Base-by-base conservation (phyloP, 2,329 filamentous ascomycete species). In the Trichoderma atrobrunneum region DNA sequence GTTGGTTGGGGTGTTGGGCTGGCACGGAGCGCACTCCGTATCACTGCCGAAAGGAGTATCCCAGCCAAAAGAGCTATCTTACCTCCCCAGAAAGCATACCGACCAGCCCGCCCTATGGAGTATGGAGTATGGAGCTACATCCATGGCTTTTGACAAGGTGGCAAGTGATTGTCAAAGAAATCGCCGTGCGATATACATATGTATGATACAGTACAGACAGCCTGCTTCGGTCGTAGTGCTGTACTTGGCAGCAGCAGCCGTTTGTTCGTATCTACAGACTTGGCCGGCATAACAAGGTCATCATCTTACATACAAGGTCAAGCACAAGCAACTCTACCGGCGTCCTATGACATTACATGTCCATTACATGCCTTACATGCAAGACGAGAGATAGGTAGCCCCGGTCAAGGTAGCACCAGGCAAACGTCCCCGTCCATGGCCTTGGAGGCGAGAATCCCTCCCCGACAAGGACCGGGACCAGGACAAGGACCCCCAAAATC, bases 361-460 rank as follows among this genome's bases (percentile, higher is more conserved):
- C n/a, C 48, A 48, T 48, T 48, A 21, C 43, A 21, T 48, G 18
- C 43, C 7, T n/a, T 48, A 21, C 43, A 51, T 51, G 43, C 43
- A 51, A 51, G 43, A 51, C 43, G 10, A 51, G 10, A 54, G 48
- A 54, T 54, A 54, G 48, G n/a, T 54, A 57, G 54, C 54, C 61
- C 59, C 36, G 4, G 61, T n/a, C 61, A 63, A 21, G 14, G 61
- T 63, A 28, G 26, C 28, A 59, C 56, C 56, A 59, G 39, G 61
- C 61, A 63, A 63, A 48, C 61, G 36, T 63, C 60, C 60, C 24
- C 34, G 48, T 63, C 61, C 61, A 63, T 21, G 61, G 61, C 36
- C 36, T 48, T 48, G 61, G 61, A 63, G 43, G 61, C 61, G 61
- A 30, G 36, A 63, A 63, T 63, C 36, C 61, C 26, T 26, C 61